These are phyloP conservation scores for Babesia bovis DNA, from an alignment of 169 alveolate species.

Conservation along the genomic window DNA sequence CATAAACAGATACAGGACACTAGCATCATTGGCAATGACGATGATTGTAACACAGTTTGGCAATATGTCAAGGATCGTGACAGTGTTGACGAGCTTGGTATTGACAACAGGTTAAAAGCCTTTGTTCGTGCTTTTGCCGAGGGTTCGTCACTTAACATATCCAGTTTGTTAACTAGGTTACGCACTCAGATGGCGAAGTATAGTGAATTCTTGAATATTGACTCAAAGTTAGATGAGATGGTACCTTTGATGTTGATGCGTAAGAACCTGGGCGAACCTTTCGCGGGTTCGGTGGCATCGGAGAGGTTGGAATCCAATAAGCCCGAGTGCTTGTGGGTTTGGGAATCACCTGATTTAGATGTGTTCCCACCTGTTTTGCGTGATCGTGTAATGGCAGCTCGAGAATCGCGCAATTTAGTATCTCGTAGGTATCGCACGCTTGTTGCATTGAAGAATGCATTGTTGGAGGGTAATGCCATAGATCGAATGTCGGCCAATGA, in stretches of 20 bases:
- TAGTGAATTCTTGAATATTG: constrained; percentile 3
- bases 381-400: constrained; percentile 37
- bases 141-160: constrained; percentile 40
- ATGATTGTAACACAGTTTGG: constrained; percentile 43
- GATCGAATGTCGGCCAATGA: constrained; percentile 42
- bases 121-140: constrained; percentile 57
- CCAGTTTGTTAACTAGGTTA: constrained; percentile 21
- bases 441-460: constrained; percentile 31
- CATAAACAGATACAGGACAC: constrained; percentile 30
- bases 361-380: constrained; percentile 34
- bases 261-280: constrained; percentile 57
- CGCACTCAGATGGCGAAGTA: constrained; percentile 5
- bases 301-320: constrained; percentile 38
- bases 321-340: constrained; percentile 58
- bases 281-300: background rate
- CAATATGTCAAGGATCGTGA: constrained; percentile 27
- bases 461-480: constrained; percentile 12
- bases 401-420: constrained; percentile 52
- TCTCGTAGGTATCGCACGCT: constrained; percentile 57
- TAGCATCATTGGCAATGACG: constrained; percentile 47
- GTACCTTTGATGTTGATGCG: constrained; percentile 36
- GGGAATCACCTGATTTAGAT: constrained; percentile 63
- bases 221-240: constrained; percentile 4
- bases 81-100: constrained; percentile 32
- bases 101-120: constrained; percentile 39